Percentiles rank a stretch among this genome's conserved stretches.
Evolutionary conservation across 345 rosid genomes (phyloP).

Genomic region (Sisymbrium altissimum): DNA sequence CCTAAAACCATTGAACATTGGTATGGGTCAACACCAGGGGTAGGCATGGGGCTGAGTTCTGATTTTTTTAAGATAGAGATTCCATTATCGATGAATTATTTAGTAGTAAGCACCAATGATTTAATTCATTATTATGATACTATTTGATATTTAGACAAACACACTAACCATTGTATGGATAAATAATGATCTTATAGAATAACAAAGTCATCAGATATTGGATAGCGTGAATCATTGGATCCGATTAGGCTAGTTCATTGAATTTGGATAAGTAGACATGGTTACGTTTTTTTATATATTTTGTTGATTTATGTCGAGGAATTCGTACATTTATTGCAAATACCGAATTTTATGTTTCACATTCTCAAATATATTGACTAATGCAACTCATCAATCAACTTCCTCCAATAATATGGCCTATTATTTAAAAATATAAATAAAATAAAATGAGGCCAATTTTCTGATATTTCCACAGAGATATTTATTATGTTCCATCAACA

Average conservation of each 20-base stretch:
- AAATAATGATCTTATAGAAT: too few species aligned
- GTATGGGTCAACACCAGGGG: slow-evolving; percentile 22
- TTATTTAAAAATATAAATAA: neutral
- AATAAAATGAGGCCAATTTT: neutral
- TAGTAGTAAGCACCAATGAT: neutral
- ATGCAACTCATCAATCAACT: neutral
- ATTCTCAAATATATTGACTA: neutral
- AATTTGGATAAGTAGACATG: neutral
- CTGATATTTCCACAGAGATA: neutral
- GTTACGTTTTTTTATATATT: neutral
- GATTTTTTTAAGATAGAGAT: neutral
- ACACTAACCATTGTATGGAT: neutral
- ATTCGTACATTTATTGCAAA: neutral
- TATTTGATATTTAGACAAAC: neutral
- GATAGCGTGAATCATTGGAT: neutral
- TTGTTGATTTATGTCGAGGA: neutral
- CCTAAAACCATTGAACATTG: slow-evolving; percentile 20
- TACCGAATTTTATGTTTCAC: neutral
- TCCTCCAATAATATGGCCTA: neutral
- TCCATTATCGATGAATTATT: neutral
- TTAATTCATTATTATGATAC: neutral
- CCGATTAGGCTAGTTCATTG: neutral
- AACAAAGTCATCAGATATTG: neutral
- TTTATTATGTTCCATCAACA: neutral
- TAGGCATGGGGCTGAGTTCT: slow-evolving; percentile 9